Conservation (phyloP, 2,329 filamentous ascomycete genomes). For the Westerdykella aurantiaca region DNA sequence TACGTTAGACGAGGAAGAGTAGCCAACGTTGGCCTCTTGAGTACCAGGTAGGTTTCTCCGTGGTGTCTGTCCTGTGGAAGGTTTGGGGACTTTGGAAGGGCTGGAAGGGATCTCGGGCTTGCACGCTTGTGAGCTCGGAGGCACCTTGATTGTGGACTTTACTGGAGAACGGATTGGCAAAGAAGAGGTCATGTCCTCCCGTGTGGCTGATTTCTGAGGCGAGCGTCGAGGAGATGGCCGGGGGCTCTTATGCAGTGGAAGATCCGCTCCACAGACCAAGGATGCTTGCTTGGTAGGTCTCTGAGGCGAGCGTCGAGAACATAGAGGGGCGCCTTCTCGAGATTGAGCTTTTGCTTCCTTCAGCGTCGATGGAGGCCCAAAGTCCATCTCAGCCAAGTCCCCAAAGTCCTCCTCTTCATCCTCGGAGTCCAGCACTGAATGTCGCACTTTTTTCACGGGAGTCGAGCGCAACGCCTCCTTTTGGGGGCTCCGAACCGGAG, state of each 20-base stretch:
- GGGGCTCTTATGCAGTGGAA: no score
- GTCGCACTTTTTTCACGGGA: slow-evolving; percentile 7
- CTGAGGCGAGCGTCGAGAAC: neutral
- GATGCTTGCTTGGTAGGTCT: slow-evolving; percentile 3
- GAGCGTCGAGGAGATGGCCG: neutral
- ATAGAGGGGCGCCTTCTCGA: slow-evolving; percentile 5
- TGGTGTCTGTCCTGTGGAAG: slow-evolving; percentile 9
- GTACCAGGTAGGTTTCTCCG: slow-evolving; percentile 9
- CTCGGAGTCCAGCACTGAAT: slow-evolving; percentile 27
- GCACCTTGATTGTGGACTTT: slow-evolving; percentile 12
- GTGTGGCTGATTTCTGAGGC: neutral
- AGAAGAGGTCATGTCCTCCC: neutral
- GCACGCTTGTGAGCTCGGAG: slow-evolving; percentile 10
- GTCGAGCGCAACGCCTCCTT: no score
- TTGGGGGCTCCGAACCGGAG: no score
- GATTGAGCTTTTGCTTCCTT: slow-evolving; percentile 2
- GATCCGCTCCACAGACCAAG: no score
- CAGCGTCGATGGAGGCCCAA: slow-evolving; percentile 13
- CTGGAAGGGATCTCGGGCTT: slow-evolving; percentile 16
- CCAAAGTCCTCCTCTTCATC: slow-evolving; percentile 23
- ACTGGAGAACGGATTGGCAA: slow-evolving; percentile 19
- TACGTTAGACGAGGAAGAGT: slow-evolving; percentile 19
- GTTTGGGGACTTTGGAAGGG: slow-evolving; percentile 12
- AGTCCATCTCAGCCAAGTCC: slow-evolving; percentile 23
- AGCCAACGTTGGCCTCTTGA: slow-evolving; percentile 2